These are phyloP conservation scores for Fraxinus velutina DNA, from an alignment of 305 asterid genomes.

Conservation along the genomic window DNA sequence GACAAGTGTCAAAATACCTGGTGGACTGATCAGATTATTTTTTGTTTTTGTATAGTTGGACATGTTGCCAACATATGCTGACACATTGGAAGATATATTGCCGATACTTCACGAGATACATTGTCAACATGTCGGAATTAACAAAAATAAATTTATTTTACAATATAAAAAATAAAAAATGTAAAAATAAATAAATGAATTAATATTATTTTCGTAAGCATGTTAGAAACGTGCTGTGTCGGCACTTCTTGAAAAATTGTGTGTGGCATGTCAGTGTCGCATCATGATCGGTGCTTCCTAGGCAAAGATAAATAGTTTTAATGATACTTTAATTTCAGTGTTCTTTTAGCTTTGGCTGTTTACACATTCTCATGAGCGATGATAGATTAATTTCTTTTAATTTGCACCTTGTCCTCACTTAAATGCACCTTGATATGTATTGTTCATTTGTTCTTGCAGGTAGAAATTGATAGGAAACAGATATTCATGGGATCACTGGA, in stretches of 20 bases:
- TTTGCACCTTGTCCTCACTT: constrained; percentile 7
- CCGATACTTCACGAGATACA: background rate
- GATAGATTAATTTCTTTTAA: background rate
- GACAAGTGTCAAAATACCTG: background rate
- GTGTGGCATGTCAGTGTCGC: background rate
- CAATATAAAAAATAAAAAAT: background rate
- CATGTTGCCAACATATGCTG: background rate
- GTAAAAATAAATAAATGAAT: background rate
- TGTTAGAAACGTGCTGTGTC: background rate
- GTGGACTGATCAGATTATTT: background rate
- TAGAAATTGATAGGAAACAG: constrained; percentile 66
- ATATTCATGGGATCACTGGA: constrained; percentile 76
- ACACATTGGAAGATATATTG: background rate
- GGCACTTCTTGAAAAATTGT: background rate
- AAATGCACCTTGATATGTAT: constrained; percentile 3
- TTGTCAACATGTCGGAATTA: background rate
- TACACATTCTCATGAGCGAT: background rate
- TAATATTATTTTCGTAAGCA: background rate
- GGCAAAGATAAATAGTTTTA: background rate
- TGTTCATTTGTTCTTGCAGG: constrained; percentile 45
- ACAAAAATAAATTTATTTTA: background rate
- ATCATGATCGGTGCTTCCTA: background rate
- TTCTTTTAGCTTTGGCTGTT: background rate
- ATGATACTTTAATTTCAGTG: constrained; percentile 3
- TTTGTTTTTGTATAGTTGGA: background rate